These are phyloP conservation scores for Seminavis robusta DNA, from an alignment of 108 stramenopile genomes.

Conservation along the genomic window DNA sequence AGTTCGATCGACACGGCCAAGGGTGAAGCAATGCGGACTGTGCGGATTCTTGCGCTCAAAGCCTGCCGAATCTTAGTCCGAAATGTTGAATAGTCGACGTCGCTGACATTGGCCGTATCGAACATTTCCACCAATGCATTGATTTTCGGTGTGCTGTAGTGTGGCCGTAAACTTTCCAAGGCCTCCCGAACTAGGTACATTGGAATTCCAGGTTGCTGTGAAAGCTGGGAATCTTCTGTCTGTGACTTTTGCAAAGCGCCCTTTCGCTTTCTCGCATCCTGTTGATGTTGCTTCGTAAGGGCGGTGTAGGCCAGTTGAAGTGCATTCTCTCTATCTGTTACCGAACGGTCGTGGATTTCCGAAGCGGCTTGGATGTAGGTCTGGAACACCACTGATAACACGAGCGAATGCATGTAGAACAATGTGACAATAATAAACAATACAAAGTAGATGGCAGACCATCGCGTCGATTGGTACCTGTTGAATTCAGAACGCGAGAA, in stretches of 20 bases:
- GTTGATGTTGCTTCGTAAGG: slow-evolving; percentile 7
- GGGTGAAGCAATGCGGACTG: slow-evolving; percentile 23
- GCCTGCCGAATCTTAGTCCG: slow-evolving; percentile 51
- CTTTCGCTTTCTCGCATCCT: not conserved
- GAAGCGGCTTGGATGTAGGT: slow-evolving; percentile 49
- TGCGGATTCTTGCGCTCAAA: slow-evolving; percentile 46
- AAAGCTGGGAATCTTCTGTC: not conserved
- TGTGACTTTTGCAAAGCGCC: not conserved
- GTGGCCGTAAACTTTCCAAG: slow-evolving; percentile 44
- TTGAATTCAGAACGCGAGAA: too few relatives aligned
- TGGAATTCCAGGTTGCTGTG: slow-evolving; percentile 1
- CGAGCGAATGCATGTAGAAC: slow-evolving; percentile 51
- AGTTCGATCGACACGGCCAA: slow-evolving; percentile 38
- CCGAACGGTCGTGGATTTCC: slow-evolving; percentile 32
- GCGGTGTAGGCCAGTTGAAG: slow-evolving; percentile 39
- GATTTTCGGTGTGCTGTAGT: slow-evolving; percentile 51
- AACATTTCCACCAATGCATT: slow-evolving; percentile 57
- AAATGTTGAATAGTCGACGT: slow-evolving; percentile 47
- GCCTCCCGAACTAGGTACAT: slow-evolving; percentile 29
- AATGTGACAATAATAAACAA: slow-evolving; percentile 36
- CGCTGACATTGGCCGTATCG: slow-evolving; percentile 22
- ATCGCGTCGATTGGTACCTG: slow-evolving; percentile 17
- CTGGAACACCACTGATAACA: slow-evolving; percentile 59
- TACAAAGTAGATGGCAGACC: slow-evolving; percentile 49
- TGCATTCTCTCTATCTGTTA: slow-evolving; percentile 37